Percentiles rank a stretch among this genome's conserved stretches.
Conservation (phyloP, 176 grass and related monocot species). For the Carex littledalei region DNA sequence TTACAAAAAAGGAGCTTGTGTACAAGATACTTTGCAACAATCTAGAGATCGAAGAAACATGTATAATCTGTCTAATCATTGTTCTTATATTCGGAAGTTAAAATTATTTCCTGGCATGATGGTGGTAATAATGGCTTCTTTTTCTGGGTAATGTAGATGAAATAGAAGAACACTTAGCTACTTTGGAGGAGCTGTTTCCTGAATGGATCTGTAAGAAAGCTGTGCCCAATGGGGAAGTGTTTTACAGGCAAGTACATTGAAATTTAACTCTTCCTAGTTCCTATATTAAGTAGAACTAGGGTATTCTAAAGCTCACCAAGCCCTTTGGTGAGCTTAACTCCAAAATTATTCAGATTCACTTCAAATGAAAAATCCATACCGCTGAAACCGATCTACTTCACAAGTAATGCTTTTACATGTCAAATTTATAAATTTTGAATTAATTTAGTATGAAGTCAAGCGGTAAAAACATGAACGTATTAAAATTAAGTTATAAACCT, state of each 20-base stretch:
- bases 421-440: too few species aligned
- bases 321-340: too few species aligned
- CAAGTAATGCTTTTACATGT: too few species aligned
- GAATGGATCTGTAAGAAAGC: conserved; percentile 71
- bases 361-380: too few species aligned
- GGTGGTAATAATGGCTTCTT: background rate
- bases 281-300: too few species aligned
- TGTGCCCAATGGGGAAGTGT: conserved; percentile 43
- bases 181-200: conserved; percentile 63
- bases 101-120: background rate
- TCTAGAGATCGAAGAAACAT: conserved; percentile 77
- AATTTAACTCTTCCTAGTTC: background rate
- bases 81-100: conserved; percentile 7
- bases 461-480: too few species aligned
- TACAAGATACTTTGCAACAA: conserved; percentile 84
- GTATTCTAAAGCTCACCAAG: too few species aligned
- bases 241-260: conserved; percentile 65
- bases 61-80: conserved; percentile 31
- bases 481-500: too few species aligned
- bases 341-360: too few species aligned
- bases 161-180: conserved; percentile 69
- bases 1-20: conserved; percentile 88
- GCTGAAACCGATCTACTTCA: too few species aligned
- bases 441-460: too few species aligned
- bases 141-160: conserved; percentile 42